Evolutionary conservation across 1,139 yeast species (phyloP).

Genomic region (Geotrichum europaeum): DNA sequence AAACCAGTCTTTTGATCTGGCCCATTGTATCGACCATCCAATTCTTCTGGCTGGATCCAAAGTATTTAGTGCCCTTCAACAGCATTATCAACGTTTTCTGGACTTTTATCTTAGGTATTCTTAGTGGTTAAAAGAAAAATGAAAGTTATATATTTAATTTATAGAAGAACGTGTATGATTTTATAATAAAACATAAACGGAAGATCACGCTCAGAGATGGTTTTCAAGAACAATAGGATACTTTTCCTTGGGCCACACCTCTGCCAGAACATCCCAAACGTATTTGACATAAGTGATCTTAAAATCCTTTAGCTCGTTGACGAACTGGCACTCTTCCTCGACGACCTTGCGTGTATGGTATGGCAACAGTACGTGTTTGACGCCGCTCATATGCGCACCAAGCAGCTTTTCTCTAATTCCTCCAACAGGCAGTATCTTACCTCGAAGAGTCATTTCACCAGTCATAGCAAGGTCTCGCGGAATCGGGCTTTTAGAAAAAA

Average conservation of each 20-base stretch:
- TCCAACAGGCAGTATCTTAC: conserved; percentile 82
- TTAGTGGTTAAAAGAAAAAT: conserved; percentile 8
- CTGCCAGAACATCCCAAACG: conserved; percentile 67
- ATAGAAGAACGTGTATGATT: background rate
- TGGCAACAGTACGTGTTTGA: conserved; percentile 61
- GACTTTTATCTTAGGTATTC: conserved; percentile 34
- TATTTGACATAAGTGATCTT: conserved; percentile 62
- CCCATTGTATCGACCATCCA: conserved; percentile 34
- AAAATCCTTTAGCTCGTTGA: conserved; percentile 48
- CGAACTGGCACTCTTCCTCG: conserved; percentile 48
- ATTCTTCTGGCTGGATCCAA: conserved; percentile 30
- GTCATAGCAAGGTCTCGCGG: conserved; percentile 79
- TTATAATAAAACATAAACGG: background rate
- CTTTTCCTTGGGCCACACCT: conserved; percentile 48
- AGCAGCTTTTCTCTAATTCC: conserved; percentile 79
- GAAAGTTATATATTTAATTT: background rate
- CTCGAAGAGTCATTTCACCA: conserved; percentile 84
- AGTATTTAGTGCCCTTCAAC: conserved; percentile 34
- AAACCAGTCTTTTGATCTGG: conserved; percentile 34
- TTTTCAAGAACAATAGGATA: conserved; percentile 16
- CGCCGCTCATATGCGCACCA: conserved; percentile 75
- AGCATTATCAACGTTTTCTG: conserved; percentile 33
- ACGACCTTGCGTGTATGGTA: conserved; percentile 64
- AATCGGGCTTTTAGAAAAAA: conserved; percentile 62
- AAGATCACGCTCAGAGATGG: conserved; percentile 2